These are phyloP conservation scores for Wickerhamiella azyma DNA, from an alignment of 805 yeast genomes.

Conservation along the genomic window DNA sequence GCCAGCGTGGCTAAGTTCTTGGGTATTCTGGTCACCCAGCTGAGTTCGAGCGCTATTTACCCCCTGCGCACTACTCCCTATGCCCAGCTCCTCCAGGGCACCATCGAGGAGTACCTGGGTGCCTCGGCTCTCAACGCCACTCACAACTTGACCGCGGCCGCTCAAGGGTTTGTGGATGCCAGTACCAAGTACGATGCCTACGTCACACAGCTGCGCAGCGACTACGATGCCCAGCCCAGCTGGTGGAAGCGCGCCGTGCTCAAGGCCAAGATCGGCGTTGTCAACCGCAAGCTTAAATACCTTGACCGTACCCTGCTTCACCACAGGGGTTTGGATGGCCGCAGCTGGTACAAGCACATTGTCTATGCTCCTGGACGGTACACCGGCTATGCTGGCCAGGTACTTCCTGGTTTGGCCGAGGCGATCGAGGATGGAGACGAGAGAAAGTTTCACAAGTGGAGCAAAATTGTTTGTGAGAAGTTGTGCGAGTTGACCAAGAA, in stretches of 20 bases:
- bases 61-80: constrained; percentile 31
- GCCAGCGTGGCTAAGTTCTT: constrained; percentile 40
- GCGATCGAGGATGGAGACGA: constrained; percentile 37
- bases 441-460: constrained; percentile 30
- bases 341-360: constrained; percentile 47
- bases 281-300: constrained; percentile 30
- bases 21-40: constrained; percentile 36
- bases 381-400: constrained; percentile 47
- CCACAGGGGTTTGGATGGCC: constrained; percentile 35
- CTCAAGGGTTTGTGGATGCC: constrained; percentile 18
- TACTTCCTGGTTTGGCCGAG: constrained; percentile 42
- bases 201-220: constrained; percentile 34
- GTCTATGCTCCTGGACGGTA: constrained; percentile 45
- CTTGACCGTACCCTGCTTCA: constrained; percentile 37
- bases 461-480: constrained; percentile 22
- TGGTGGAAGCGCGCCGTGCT: constrained; percentile 33
- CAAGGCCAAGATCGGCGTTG: constrained; percentile 17
- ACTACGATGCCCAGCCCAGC: constrained; percentile 53
- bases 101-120: constrained; percentile 27
- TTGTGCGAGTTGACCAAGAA: background rate
- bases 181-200: constrained; percentile 37
- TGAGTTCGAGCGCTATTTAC: constrained; percentile 37
- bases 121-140: constrained; percentile 12
- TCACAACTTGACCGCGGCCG: constrained; percentile 11
- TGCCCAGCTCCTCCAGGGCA: constrained; percentile 27